Conservation (phyloP, 1,284 basidiomycete genomes). For the Tetrapyrgos nigripes region DNA sequence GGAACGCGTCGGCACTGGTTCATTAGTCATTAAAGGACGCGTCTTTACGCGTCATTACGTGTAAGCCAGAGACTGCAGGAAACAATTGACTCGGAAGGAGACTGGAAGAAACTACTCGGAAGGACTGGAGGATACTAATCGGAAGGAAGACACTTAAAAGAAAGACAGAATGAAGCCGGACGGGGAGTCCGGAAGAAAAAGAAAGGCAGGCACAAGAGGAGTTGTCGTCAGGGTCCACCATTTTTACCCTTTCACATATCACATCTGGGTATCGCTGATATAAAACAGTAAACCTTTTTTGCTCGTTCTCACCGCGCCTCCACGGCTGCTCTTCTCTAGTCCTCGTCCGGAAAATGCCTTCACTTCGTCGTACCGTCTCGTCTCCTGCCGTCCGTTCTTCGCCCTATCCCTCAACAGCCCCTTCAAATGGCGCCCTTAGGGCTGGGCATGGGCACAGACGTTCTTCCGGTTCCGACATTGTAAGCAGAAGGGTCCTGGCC, state of each 20-base stretch:
- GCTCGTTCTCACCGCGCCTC: constrained; percentile 9
- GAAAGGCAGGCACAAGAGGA: neutral
- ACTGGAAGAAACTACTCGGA: neutral
- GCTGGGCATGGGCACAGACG: constrained; percentile 57
- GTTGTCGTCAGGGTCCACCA: neutral
- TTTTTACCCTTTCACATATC: neutral
- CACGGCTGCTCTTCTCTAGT: constrained; percentile 3
- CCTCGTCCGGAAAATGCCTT: constrained; percentile 58
- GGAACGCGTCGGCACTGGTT: constrained; percentile 2
- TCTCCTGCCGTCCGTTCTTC: constrained; percentile 67
- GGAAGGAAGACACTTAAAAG: constrained; percentile 2
- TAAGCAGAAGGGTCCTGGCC: constrained; percentile 71
- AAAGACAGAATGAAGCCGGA: neutral
- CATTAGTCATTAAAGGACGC: constrained; percentile 18
- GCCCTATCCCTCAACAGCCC: constrained; percentile 58
- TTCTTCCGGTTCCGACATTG: constrained; percentile 69
- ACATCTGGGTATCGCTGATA: neutral
- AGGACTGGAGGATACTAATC: neutral
- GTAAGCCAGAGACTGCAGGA: too few relatives aligned
- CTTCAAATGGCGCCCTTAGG: constrained; percentile 36
- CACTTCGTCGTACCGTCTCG: constrained; percentile 76
- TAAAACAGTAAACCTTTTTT: constrained; percentile 4
- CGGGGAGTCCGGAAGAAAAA: neutral
- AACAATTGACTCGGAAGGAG: too few relatives aligned
- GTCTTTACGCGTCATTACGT: constrained; percentile 21